Base-by-base conservation (phyloP, 176 grass and related monocot species). In the Elaeis guineensis region DNA sequence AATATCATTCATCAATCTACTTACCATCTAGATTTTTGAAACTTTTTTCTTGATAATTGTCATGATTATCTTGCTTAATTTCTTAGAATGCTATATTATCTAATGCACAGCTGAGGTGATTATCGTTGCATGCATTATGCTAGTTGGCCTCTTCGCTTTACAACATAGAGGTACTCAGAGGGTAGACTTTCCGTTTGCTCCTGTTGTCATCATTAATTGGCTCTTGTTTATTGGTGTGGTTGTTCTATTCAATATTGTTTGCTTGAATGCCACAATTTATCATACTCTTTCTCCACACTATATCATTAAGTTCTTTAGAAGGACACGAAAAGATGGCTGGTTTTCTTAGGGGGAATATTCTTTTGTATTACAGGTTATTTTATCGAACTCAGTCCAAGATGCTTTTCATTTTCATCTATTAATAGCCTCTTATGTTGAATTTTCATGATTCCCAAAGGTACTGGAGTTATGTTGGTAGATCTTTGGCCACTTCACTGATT, bases 381-480 rank as follows among this genome's bases (percentile, higher is more conserved):
- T 75, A 51, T 19, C 4, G 28, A 29, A 30, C 28, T 5, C 0
- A 6, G 28, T 30, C 28, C 28, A 30, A 5, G 28, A 30, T 30
- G 28, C 28, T 30, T 30, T 30, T 30, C 4, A 5, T 30, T 5
- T 21, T 67, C 25, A 17, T 65, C 23, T 19, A 57, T 59, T 25
- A 50, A 48, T 57, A 49, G 20, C 25, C 5, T 25, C 56, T 57
- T 58, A 28, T 52, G 4, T 30, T 0, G 5, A 30, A 5, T 30
- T 30, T 5, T 30, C 5, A 6, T 30, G 4, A 4, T 29, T 3
- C 70, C 61, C 82, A 51, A 78, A 96, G 91, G 91, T 69, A 88
- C 81, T 28, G 92, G 91, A 80, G 92, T 87, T 59, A 85, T 97
- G 92, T 97, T 88, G 77, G 92, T 84, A 35, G 87, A 97, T 69